A percentile compares a stretch with the other conserved stretches of the same genome.
phyloP scores from a whole-genome alignment of 129 eudicot genomes.

The Centaurea solstitialis region DNA sequence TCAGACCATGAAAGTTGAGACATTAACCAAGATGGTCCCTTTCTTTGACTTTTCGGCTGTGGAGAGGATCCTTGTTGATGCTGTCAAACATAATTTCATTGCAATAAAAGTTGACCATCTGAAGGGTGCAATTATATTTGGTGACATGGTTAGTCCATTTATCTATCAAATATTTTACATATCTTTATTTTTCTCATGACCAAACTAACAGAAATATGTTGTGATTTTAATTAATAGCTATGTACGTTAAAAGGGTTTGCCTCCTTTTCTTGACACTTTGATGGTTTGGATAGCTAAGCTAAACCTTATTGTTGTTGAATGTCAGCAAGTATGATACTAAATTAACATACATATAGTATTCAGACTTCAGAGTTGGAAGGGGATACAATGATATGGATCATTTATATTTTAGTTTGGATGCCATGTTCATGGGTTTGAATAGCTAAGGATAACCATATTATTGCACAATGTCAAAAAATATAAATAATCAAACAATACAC shows the following conservation, averaged over 20 bases:
- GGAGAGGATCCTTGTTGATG: constrained; percentile 74
- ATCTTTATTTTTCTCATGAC: neutral
- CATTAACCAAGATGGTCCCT: constrained; percentile 59
- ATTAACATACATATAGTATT: neutral
- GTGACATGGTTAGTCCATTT: constrained; percentile 4
- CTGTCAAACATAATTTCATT: constrained; percentile 58
- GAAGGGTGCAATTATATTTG: constrained; percentile 55
- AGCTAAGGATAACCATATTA: no score
- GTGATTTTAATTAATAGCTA: neutral
- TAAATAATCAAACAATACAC: neutral
- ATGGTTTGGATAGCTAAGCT: neutral
- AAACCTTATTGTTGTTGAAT: neutral
- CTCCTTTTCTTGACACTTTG: neutral
- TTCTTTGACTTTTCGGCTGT: constrained; percentile 60
- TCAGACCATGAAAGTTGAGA: constrained; percentile 62
- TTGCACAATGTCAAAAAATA: neutral
- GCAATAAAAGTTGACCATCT: constrained; percentile 71
- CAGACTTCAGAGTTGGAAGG: neutral
- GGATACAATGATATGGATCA: neutral
- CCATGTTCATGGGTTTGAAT: neutral
- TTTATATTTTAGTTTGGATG: neutral
- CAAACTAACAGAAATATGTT: neutral
- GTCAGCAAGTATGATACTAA: neutral
- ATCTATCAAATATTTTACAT: neutral
- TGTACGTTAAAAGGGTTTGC: neutral